Evolutionary conservation across 352 stramenopile genomes (phyloP), one percentile per base, ranked within the genome.

Genomic region (Globisporangium yorkense): DNA sequence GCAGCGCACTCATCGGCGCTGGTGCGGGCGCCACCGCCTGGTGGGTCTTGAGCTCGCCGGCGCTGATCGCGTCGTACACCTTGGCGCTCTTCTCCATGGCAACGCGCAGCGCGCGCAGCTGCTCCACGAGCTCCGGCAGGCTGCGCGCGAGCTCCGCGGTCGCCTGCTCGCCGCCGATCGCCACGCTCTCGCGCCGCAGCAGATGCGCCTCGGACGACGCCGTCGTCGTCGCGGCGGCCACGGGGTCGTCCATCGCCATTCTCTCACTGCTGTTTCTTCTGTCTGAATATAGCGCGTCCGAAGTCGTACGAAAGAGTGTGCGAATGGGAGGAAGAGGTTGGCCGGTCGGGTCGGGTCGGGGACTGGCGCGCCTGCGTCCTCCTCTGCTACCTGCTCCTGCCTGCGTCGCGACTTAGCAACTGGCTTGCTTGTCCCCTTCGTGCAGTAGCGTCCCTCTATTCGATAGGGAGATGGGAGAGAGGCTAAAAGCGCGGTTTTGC

Each of bases 11-110:
- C 3, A 21, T 4, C 66, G 53, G 41, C 56, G 41, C 56, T 55
- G 9, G 7, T 4, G 20, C 2, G 1, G 44, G 16, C 16, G 40
- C 20, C 12, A 46, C 37, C 33, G 46, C 39, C 59, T 60, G 40
- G 15, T 51, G 46, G 13, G 60, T 54, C 41, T 58, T 57, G 54
- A 57, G 5, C n/a, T 71, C 46, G 2, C 57, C 47, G 5, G 71
- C 61, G 20, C 75, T 63, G 47, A 87, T 74, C 35, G 77, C 56
- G 49, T 89, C 78, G 68, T 92, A 94, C 29, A 91, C 63, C 54
- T 84, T 77, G 29, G 76, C 83, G 59, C 82, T 86, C 50, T 72
- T 77, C 48, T 88, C 72, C 80, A 92, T 90, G 50, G 87, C 72
- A 13, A 70, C 39, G 24, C 80, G 80, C 10, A 94, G 69, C 47